Conservation (phyloP, 306 rosid species). For the Begonia masoniana region DNA sequence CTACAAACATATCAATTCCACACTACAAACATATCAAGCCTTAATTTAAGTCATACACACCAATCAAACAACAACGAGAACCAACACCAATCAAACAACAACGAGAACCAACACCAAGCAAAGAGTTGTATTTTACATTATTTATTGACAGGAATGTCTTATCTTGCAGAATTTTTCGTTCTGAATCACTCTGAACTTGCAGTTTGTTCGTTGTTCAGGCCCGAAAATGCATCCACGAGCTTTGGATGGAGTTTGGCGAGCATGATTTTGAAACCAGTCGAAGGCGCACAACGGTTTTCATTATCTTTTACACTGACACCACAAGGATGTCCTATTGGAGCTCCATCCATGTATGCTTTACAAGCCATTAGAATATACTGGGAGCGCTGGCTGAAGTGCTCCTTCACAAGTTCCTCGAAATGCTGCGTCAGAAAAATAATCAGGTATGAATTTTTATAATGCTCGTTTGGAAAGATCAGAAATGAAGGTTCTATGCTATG, state of each 20-base stretch:
- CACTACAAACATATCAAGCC: too few species aligned
- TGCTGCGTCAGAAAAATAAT: slow-evolving; percentile 41
- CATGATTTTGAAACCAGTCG: slow-evolving; percentile 84
- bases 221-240: slow-evolving; percentile 62
- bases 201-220: slow-evolving; percentile 22
- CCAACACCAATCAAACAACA: too few species aligned
- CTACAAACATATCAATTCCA: too few species aligned
- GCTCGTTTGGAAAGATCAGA: too few species aligned
- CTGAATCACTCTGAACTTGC: neutral
- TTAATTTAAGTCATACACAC: too few species aligned
- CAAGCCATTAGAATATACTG: slow-evolving; percentile 52
- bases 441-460: neutral
- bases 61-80: too few species aligned
- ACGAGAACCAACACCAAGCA: too few species aligned
- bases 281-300: slow-evolving; percentile 44
- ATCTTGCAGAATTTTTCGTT: slow-evolving; percentile 10
- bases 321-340: slow-evolving; percentile 48
- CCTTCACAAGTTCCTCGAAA: slow-evolving; percentile 67
- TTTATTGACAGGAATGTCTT: slow-evolving; percentile 7
- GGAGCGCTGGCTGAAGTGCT: slow-evolving; percentile 52
- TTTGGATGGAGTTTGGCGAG: slow-evolving; percentile 72
- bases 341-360: slow-evolving; percentile 67
- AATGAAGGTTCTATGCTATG: too few species aligned
- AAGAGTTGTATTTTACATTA: too few species aligned
- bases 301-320: slow-evolving; percentile 20